A percentile compares a stretch with the other conserved stretches of the same genome.
phyloP scores from a whole-genome alignment of 495 filamentous ascomycete genomes.

The Aspergillus hancockii region DNA sequence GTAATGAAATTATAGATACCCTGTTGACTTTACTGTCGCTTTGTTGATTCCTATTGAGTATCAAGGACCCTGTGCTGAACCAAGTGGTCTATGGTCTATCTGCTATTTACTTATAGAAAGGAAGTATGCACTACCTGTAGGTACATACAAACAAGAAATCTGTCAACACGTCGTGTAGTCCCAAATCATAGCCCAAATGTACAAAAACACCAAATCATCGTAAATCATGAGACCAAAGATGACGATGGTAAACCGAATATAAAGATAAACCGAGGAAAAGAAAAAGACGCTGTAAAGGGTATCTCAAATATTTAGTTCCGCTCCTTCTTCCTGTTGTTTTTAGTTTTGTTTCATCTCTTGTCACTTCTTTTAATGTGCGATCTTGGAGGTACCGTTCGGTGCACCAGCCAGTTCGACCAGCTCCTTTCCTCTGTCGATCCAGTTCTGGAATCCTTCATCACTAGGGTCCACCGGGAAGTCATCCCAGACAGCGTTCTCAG shows the following conservation, averaged over 20 bases:
- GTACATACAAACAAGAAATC: neutral
- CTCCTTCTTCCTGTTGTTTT: constrained; percentile 8
- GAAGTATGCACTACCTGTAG: neutral
- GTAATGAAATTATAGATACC: constrained; percentile 1
- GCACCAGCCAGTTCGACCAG: constrained; percentile 49
- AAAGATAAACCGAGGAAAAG: constrained; percentile 19
- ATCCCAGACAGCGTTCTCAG: constrained; percentile 45
- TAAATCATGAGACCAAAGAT: neutral
- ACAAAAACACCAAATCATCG: neutral
- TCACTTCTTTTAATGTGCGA: neutral
- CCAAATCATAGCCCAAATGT: neutral
- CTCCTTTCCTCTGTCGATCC: constrained; percentile 44
- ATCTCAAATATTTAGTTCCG: constrained; percentile 35
- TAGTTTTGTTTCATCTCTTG: constrained; percentile 3
- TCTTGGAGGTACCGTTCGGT: constrained; percentile 35
- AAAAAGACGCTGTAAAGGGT: constrained; percentile 35
- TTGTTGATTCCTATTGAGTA: too few relatives aligned
- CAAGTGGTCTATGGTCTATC: neutral
- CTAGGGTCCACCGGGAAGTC: constrained; percentile 46
- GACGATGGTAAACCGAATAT: neutral
- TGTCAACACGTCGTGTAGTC: neutral
- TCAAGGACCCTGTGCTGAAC: too few relatives aligned
- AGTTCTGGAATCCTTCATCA: constrained; percentile 43
- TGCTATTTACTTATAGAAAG: neutral
- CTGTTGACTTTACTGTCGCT: neutral